These are phyloP conservation scores for Phyllosticta capitalensis DNA, from an alignment of 2,329 filamentous ascomycete genomes.

Conservation along the genomic window DNA sequence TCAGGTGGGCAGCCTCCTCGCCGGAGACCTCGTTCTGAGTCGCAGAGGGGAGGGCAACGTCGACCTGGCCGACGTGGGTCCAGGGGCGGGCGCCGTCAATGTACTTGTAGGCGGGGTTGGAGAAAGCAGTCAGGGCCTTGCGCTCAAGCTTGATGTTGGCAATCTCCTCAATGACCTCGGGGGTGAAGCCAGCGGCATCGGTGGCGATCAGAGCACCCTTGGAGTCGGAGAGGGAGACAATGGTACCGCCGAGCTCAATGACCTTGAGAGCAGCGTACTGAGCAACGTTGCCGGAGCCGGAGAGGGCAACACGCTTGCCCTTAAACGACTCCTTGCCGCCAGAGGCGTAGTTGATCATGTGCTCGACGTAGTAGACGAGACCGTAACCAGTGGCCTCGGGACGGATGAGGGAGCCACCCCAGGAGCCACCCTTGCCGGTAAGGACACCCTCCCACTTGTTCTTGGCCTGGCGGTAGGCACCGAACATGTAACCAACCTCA, in stretches of 20 bases:
- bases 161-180: slow-evolving; percentile 70
- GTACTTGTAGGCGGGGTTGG: slow-evolving; percentile 69
- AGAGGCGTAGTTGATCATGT: slow-evolving; percentile 85
- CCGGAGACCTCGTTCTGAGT: slow-evolving; percentile 96
- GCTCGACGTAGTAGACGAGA: slow-evolving; percentile 89
- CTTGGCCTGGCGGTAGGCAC: slow-evolving; percentile 77
- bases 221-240: slow-evolving; percentile 89
- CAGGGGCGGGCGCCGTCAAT: slow-evolving; percentile 81
- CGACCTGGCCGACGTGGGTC: slow-evolving; percentile 80
- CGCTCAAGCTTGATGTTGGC: slow-evolving; percentile 79
- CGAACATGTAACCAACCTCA: slow-evolving; percentile 92
- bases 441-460: slow-evolving; percentile 94
- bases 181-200: slow-evolving; percentile 61
- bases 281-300: slow-evolving; percentile 93
- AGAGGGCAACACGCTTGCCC: slow-evolving; percentile 91
- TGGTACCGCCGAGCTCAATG: slow-evolving; percentile 88
- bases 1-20: slow-evolving; percentile 77
- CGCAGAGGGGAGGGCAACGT: slow-evolving; percentile 83
- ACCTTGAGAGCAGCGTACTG: slow-evolving; percentile 95
- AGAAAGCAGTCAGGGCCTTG: slow-evolving; percentile 67
- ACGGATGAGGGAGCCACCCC: slow-evolving; percentile 89
- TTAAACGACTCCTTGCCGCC: slow-evolving; percentile 71
- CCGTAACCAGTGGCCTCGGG: slow-evolving; percentile 96
- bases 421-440: slow-evolving; percentile 87
- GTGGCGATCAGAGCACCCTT: slow-evolving; percentile 73